Evolutionary conservation across 176 grass and related monocot genomes (phyloP).

Genomic region (Olyra latifolia): DNA sequence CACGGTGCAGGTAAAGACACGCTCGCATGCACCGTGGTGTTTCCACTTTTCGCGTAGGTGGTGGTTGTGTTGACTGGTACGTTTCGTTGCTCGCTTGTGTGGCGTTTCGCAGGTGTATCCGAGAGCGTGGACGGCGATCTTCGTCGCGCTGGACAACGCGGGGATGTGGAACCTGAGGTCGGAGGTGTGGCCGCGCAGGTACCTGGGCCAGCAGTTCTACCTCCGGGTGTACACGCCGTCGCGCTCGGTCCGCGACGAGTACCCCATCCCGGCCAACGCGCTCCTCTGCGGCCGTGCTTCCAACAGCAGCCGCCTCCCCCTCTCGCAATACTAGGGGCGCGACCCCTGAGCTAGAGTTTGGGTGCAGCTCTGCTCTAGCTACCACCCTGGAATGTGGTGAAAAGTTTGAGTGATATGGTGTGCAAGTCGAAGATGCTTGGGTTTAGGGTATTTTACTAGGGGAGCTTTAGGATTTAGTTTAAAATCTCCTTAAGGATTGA

Average conservation of each 20-base stretch:
- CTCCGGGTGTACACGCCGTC: constrained; percentile 73
- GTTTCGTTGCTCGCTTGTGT: neutral
- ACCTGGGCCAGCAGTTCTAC: constrained; percentile 86
- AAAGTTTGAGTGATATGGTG: neutral
- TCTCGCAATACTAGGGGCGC: neutral
- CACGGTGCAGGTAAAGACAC: constrained; percentile 66
- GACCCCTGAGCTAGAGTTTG: neutral
- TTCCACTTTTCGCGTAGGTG: neutral
- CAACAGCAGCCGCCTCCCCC: neutral
- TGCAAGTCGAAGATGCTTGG: neutral
- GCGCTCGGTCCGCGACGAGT: constrained; percentile 67
- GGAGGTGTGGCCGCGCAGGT: constrained; percentile 65
- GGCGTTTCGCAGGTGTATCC: constrained; percentile 59
- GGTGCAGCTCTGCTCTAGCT: neutral
- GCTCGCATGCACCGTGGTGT: neutral
- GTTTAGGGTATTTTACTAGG: too few relatives aligned
- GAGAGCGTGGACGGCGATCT: constrained; percentile 58
- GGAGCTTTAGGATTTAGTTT: too few relatives aligned
- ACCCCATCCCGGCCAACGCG: constrained; percentile 60
- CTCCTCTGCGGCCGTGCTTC: constrained; percentile 69
- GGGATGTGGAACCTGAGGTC: constrained; percentile 86
- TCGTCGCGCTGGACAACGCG: constrained; percentile 69
- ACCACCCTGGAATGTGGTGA: neutral
- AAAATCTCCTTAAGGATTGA: too few relatives aligned
- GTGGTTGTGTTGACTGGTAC: too few relatives aligned